phyloP scores from a whole-genome alignment of 768 basidiomycete genomes.

The Phlebiopsis flavidoalba region DNA sequence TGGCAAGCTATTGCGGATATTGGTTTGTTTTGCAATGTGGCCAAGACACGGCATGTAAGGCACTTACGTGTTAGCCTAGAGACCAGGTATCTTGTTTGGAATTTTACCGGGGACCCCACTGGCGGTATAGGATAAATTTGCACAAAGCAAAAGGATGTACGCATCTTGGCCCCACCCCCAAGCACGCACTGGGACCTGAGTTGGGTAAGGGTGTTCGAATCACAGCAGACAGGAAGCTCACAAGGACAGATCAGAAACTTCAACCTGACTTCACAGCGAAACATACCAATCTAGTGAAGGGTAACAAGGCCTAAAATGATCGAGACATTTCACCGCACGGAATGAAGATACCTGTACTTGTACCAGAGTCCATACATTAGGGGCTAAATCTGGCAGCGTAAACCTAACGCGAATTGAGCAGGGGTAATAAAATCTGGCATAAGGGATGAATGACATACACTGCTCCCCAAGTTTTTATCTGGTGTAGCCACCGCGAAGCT shows the following conservation, averaged over 20 bases:
- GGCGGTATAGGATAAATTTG: constrained; percentile 82
- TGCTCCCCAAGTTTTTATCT: constrained; percentile 84
- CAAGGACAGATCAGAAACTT: constrained; percentile 93
- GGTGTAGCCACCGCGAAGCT: constrained; percentile 63
- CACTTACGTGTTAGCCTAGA: constrained; percentile 74
- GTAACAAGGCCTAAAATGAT: constrained; percentile 93
- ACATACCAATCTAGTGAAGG: too few relatives aligned
- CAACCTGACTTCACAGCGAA: too few relatives aligned
- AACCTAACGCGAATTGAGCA: constrained; percentile 40
- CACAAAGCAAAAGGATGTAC: constrained; percentile 70
- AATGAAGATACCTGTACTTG: constrained; percentile 99
- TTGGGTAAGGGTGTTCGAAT: too few relatives aligned
- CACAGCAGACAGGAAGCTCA: constrained; percentile 46
- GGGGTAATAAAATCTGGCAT: too few relatives aligned
- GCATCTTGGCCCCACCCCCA: too few relatives aligned
- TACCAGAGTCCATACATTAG: constrained; percentile 94
- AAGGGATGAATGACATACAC: constrained; percentile 41
- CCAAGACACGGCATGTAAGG: constrained; percentile 72
- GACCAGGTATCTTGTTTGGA: constrained; percentile 85
- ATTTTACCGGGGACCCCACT: constrained; percentile 85
- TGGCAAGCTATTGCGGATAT: constrained; percentile 85
- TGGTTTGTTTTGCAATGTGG: constrained; percentile 89
- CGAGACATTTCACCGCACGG: constrained; percentile 99
- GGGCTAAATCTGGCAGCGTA: constrained; percentile 82
- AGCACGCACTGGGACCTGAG: too few relatives aligned